These are phyloP conservation scores for Iodosphaeria phyllophila DNA, from an alignment of 2,329 filamentous ascomycete species.

Conservation along the genomic window DNA sequence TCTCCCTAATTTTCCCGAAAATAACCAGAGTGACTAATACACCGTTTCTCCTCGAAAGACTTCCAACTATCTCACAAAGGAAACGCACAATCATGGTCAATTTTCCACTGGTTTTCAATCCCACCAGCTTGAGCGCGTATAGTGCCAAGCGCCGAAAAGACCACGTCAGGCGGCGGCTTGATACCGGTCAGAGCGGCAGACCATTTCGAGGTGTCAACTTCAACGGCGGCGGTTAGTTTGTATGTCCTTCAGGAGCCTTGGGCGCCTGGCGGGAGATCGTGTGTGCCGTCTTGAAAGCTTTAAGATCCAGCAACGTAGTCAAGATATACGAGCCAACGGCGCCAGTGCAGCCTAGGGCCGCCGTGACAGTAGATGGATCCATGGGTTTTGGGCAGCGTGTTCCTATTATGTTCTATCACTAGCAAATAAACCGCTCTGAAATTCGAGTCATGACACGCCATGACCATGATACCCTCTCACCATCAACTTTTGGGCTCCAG, in stretches of 20 bases:
- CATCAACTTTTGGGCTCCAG: too few species aligned
- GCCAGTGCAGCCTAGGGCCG: slow-evolving; percentile 46
- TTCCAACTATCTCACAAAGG: too few species aligned
- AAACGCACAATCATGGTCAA: slow-evolving; percentile 51
- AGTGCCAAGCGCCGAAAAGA: slow-evolving; percentile 67
- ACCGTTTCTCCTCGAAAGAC: too few species aligned
- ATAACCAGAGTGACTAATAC: too few species aligned
- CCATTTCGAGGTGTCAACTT: slow-evolving; percentile 54
- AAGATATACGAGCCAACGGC: slow-evolving; percentile 61
- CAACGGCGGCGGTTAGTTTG: slow-evolving; percentile 49
- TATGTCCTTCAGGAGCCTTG: slow-evolving; percentile 21
- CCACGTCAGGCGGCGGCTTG: slow-evolving; percentile 35
- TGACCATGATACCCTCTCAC: too few species aligned
- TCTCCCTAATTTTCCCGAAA: too few species aligned
- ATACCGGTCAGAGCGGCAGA: slow-evolving; percentile 34
- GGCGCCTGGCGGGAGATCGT: slow-evolving; percentile 51
- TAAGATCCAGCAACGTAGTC: slow-evolving; percentile 34
- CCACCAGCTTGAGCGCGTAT: slow-evolving; percentile 59
- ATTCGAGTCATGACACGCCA: too few species aligned
- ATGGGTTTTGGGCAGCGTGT: too few species aligned
- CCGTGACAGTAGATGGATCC: too few species aligned
- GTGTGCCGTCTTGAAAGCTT: slow-evolving; percentile 32
- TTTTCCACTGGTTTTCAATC: slow-evolving; percentile 64
- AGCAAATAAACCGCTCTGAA: too few species aligned
- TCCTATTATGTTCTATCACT: too few species aligned